Evolutionary conservation across 805 yeast species (phyloP).

Genomic region (Candida ovalis): DNA sequence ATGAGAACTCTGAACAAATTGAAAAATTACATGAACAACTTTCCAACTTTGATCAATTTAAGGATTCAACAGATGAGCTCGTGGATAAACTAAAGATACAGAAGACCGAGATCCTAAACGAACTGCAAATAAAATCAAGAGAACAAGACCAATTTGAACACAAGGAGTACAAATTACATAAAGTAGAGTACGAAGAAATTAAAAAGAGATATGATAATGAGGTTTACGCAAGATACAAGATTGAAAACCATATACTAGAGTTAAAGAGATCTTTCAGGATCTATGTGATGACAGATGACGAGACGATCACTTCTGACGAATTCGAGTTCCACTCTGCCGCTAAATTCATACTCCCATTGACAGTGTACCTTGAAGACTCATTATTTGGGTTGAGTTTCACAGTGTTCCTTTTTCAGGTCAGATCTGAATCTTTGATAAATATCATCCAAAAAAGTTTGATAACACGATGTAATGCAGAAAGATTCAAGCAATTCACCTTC

Average conservation of each 20-base stretch:
- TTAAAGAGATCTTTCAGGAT: constrained; percentile 17
- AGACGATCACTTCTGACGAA: not conserved
- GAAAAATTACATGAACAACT: constrained; percentile 5
- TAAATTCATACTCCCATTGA: constrained; percentile 5
- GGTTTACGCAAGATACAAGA: constrained; percentile 17
- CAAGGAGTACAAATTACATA: not conserved
- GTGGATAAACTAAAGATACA: constrained; percentile 10
- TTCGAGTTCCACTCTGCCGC: not conserved
- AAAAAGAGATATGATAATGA: constrained; percentile 11
- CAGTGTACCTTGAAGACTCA: constrained; percentile 10
- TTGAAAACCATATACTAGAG: constrained; percentile 22
- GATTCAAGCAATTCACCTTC: not conserved
- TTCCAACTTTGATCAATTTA: constrained; percentile 3
- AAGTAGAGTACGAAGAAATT: constrained; percentile 1
- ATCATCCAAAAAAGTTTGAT: not conserved
- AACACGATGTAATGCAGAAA: not conserved
- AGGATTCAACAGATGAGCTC: constrained; percentile 14
- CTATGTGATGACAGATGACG: constrained; percentile 6
- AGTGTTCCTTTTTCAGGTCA: constrained; percentile 3
- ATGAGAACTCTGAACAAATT: not conserved
- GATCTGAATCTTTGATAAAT: not conserved
- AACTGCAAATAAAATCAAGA: constrained; percentile 4
- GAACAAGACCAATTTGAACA: constrained; percentile 8
- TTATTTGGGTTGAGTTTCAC: constrained; percentile 10
- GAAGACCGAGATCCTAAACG: constrained; percentile 7